These are phyloP conservation scores for Davidsoniella neocaledoniae DNA, from an alignment of 2,329 filamentous ascomycete genomes.

Conservation along the genomic window DNA sequence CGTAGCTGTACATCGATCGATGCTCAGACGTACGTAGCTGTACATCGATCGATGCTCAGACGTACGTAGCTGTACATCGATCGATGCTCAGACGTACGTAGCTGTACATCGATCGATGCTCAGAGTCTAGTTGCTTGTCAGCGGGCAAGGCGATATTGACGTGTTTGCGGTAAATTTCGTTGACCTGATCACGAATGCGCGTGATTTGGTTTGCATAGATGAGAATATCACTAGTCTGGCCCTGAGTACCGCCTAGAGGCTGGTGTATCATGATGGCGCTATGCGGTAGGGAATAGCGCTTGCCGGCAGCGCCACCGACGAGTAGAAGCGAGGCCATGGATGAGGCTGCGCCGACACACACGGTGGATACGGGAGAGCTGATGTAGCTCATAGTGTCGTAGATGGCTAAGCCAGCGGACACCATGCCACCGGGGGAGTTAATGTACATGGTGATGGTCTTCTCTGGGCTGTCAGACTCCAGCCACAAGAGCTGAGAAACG, in stretches of 20 bases:
- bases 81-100: too few species aligned
- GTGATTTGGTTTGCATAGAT: conserved; percentile 97
- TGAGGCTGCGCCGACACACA: conserved; percentile 86
- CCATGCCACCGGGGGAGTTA: conserved; percentile 85
- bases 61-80: too few species aligned
- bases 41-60: too few species aligned
- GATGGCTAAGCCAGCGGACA: conserved; percentile 68
- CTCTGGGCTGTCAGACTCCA: conserved; percentile 88
- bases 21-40: too few species aligned
- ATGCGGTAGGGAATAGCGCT: conserved; percentile 81
- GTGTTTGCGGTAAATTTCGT: conserved; percentile 76
- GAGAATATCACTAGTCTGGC: conserved; percentile 64
- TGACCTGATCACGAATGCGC: conserved; percentile 66
- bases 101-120: too few species aligned
- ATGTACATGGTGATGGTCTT: conserved; percentile 97
- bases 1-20: too few species aligned
- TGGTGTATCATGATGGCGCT: conserved; percentile 96
- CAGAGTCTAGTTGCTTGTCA: conserved; percentile 59
- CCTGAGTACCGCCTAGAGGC: conserved; percentile 57
- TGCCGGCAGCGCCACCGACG: conserved; percentile 68
- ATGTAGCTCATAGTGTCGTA: conserved; percentile 99
- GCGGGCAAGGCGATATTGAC: conserved; percentile 59
- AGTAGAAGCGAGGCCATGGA: conserved; percentile 88
- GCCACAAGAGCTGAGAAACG: conserved; percentile 89
- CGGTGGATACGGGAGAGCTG: conserved; percentile 77